These are phyloP conservation scores for Penicillium psychrofluorescens DNA, from an alignment of 495 filamentous ascomycete species.

Conservation along the genomic window DNA sequence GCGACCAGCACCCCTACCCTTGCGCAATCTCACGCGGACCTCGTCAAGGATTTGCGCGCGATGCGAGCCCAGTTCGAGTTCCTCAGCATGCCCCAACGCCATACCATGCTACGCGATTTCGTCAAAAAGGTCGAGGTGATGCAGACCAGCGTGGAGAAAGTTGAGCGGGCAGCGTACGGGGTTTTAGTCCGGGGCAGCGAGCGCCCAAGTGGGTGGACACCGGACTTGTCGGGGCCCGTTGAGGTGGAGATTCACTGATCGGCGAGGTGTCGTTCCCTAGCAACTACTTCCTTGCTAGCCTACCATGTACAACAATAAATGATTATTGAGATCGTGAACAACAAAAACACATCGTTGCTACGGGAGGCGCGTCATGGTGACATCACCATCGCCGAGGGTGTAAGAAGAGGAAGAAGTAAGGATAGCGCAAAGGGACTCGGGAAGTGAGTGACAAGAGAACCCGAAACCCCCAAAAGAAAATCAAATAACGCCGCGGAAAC, in stretches of 20 bases:
- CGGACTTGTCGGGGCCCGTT: conserved; percentile 54
- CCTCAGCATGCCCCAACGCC: conserved; percentile 44
- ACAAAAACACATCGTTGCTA: not conserved
- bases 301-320: not conserved
- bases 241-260: conserved; percentile 38
- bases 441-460: not conserved
- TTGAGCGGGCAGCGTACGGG: conserved; percentile 83
- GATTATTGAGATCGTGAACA: not conserved
- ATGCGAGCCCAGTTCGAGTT: conserved; percentile 68
- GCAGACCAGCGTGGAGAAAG: conserved; percentile 84
- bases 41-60: conserved; percentile 67
- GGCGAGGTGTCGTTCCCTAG: not conserved
- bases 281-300: too few species aligned
- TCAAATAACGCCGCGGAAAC: conserved; percentile 3
- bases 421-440: not conserved
- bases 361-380: conserved; percentile 15
- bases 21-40: conserved; percentile 25
- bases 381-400: conserved; percentile 13
- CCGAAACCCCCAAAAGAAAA: not conserved
- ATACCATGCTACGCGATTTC: conserved; percentile 51
- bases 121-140: conserved; percentile 82
- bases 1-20: conserved; percentile 4
- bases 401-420: not conserved
- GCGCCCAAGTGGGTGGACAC: conserved; percentile 86
- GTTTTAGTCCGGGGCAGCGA: conserved; percentile 80